Evolutionary conservation across 1,139 yeast species (phyloP).

Genomic region (Saccharomycopsis crataegensis): DNA sequence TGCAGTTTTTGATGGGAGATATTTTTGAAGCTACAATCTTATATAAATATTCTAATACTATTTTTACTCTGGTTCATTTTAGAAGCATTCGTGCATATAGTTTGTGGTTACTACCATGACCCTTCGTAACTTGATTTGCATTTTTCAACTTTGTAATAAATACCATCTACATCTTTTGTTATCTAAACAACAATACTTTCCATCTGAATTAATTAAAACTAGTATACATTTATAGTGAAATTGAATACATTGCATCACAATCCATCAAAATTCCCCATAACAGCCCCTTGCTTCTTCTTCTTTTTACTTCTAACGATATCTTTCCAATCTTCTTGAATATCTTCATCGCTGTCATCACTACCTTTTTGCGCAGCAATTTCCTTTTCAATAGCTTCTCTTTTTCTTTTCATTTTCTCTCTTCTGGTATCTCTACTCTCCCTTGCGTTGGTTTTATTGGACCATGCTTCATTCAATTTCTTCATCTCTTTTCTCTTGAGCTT

Average conservation of each 20-base stretch:
- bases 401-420: slow-evolving; percentile 53
- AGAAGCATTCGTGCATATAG: no score
- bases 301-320: slow-evolving; percentile 63
- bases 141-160: no score
- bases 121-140: no score
- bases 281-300: slow-evolving; percentile 35
- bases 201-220: no score
- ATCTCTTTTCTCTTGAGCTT: slow-evolving; percentile 44
- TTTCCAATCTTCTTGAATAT: slow-evolving; percentile 81
- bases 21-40: no score
- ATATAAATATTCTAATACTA: no score
- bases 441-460: slow-evolving; percentile 66
- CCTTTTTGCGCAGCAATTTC: slow-evolving; percentile 38
- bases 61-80: no score
- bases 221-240: not conserved
- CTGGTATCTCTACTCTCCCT: slow-evolving; percentile 61
- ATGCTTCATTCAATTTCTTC: slow-evolving; percentile 56
- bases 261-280: slow-evolving; percentile 59
- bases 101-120: no score
- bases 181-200: no score
- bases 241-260: slow-evolving; percentile 28
- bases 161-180: no score
- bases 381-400: slow-evolving; percentile 57
- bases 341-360: slow-evolving; percentile 40
- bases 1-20: no score